Evolutionary conservation across 1,139 yeast species (phyloP), one percentile per base, ranked within the genome.

Genomic region (Petasospora fabianii): DNA sequence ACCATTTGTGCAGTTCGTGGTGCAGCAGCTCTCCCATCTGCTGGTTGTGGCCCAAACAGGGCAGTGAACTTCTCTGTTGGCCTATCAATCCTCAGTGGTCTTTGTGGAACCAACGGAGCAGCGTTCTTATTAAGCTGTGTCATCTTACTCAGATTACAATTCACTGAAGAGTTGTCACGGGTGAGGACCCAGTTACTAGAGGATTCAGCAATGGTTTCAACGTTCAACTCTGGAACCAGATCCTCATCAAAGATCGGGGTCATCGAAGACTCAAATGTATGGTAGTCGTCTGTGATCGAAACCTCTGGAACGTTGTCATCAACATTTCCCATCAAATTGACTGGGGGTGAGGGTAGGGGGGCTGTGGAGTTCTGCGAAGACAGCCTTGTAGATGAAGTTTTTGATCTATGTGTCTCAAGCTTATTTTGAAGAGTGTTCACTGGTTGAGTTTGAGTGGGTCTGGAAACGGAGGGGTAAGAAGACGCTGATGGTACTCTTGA

Each of bases 211-310:
- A 36, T 26, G 17, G 30, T 27, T n/a, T 38, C 36, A 14, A 38
- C 27, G 20, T 42, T 42, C 5, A 31, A 13, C 27, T 18, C 19
- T 34, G 46, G 16, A 32, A 41, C 13, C n/a, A 22, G 30, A 7
- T 41, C 43, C 28, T 26, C 48, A 20, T 46, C 50, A 31, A 49
- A 51, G 7, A 53, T 35, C 3, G 55, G 45, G 3, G 47, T 32
- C 57, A 53, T 52, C 6, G 50, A 38, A 4, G 51, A 47, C 20
- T 52, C 57, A 32, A 52, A 53, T 2, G 52, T 45, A 13, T 31
- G 31, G 10, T 36, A 47, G 34, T 51, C 55, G 10, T 49, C 52
- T 22, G 27, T 30, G 11, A 32, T 36, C 3, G 47, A 36, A 2
- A 44, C 16, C 35, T 46, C 52, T 13, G 46, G 49, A 6, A 46